Base-by-base conservation (phyloP, 441 rosid species). In the Melastoma candidum region DNA sequence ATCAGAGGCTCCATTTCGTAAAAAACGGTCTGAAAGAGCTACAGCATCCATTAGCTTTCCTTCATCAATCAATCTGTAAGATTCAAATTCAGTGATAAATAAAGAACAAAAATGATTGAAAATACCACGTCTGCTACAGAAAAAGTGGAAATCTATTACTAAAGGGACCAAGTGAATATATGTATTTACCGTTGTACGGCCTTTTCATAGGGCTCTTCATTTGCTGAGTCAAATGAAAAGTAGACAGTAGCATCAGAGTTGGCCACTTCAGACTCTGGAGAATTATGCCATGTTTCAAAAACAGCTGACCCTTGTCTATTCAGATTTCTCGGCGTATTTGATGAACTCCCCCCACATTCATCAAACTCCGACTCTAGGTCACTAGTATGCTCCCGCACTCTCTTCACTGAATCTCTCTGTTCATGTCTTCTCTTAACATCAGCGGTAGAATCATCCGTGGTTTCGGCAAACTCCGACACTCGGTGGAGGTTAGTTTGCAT, bases 11-110 rank as follows among this genome's bases (percentile, higher is more conserved):
- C 99, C 99, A 76, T 80, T 79, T 51, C 79, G 83, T 66, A 93
- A 72, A 73, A 89, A 93, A 47, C 97, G 99, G 73, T 93, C 99
- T 22, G 99, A 93, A 65, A 93, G 88, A 69, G 99, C 99, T 68
- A 93, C 88, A 49, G 99, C 97, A 80, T 93, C 99, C 85, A 75
- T 80, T 44, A 89, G 72, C 68, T 93, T 89, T 56, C 96, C 96
- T 79, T 89, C 95, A 68, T 79, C 82, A 54, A 89, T 79, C 73
- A 93, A 80, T 69, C 99, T 93, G 75, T 47, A 29, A 60, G 68
- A 49, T 24, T 32, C 11, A 52, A 52, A 52, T 12, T 24, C 44
- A 24, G 29, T 14, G 41, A 43, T 52, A 36, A 52, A 25, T 14
- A 52, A 51, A 14, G 36, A 10, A 27, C 14, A 52, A 52, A 39